Evolutionary conservation across 73 alveolate species (phyloP).

Genomic region (Uronychia setigera): DNA sequence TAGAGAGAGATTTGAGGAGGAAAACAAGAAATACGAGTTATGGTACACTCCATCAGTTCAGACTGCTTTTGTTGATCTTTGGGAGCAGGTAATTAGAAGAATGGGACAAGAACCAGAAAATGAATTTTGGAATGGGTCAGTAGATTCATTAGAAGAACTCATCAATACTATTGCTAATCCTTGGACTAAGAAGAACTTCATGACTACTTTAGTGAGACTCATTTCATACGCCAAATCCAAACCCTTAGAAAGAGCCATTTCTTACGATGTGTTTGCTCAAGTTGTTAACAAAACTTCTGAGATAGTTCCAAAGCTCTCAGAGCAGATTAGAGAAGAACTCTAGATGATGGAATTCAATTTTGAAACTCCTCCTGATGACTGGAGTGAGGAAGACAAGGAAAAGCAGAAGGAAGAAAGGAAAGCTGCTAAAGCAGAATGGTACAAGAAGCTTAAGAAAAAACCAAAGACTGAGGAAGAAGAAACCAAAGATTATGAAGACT

Average conservation of each 20-base stretch:
- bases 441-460: constrained; percentile 78
- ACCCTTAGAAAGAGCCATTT: constrained; percentile 63
- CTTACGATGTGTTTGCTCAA: constrained; percentile 56
- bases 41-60: constrained; percentile 52
- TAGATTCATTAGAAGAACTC: constrained; percentile 59
- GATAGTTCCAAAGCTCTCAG: constrained; percentile 56
- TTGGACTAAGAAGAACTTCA: constrained; percentile 44
- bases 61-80: constrained; percentile 14
- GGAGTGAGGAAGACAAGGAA: constrained; percentile 69
- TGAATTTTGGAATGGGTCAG: constrained; percentile 73
- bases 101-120: constrained; percentile 19
- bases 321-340: constrained; percentile 65
- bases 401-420: constrained; percentile 70
- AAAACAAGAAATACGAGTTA: constrained; percentile 61
- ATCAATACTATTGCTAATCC: constrained; percentile 57
- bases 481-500: constrained; percentile 60
- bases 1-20: constrained; percentile 68
- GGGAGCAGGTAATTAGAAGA: background rate
- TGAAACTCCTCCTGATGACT: constrained; percentile 61
- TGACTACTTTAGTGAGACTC: constrained; percentile 54
- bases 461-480: constrained; percentile 88
- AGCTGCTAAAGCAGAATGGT: constrained; percentile 79
- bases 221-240: constrained; percentile 55
- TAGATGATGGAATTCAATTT: constrained; percentile 75
- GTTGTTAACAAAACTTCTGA: constrained; percentile 48